Evolutionary conservation across 176 grass and related monocot species (phyloP).

Genomic region (Ensete ventricosum): DNA sequence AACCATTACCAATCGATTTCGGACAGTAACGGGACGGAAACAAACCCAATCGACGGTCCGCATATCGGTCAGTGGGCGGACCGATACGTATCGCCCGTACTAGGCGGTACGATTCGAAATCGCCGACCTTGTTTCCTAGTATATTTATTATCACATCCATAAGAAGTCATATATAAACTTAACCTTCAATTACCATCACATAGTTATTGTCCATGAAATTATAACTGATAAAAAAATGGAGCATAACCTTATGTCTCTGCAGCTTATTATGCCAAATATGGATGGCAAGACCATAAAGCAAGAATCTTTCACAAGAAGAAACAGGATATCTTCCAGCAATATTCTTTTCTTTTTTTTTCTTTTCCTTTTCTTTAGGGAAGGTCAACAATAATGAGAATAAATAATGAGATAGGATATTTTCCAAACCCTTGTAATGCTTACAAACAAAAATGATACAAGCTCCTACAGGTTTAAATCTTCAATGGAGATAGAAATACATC

Average conservation of each 20-base stretch:
- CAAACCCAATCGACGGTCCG: too few species aligned
- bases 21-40: too few species aligned
- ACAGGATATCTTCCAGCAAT: background rate
- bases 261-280: background rate
- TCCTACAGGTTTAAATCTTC: background rate
- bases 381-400: background rate
- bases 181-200: background rate
- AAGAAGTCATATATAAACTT: background rate
- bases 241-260: background rate
- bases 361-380: background rate
- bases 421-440: background rate
- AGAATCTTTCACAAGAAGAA: too few species aligned
- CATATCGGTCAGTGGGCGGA: too few species aligned
- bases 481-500: background rate
- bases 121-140: background rate
- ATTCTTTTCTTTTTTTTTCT: background rate
- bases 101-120: too few species aligned
- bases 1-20: too few species aligned
- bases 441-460: background rate
- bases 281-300: background rate
- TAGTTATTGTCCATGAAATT: background rate
- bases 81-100: too few species aligned
- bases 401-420: background rate
- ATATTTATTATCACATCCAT: background rate
- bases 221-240: background rate